Evolutionary conservation across 495 filamentous ascomycete genomes (phyloP).

Genomic region (Hypoxylon fuscum): DNA sequence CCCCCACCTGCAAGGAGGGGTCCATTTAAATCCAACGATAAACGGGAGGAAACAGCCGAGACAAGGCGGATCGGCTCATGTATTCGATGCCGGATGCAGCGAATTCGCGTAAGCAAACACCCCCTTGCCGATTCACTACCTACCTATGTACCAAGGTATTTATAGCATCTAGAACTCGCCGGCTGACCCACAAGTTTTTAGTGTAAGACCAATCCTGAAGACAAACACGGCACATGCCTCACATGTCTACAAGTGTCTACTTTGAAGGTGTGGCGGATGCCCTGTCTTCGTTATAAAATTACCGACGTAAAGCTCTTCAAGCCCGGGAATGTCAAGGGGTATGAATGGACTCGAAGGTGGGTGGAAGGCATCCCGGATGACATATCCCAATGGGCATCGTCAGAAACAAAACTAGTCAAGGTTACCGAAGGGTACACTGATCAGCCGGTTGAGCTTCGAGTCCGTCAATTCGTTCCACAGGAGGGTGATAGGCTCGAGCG

Average conservation of each 20-base stretch:
- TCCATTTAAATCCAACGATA: constrained; percentile 57
- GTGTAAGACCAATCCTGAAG: constrained; percentile 56
- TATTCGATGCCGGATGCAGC: constrained; percentile 63
- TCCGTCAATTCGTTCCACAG: constrained; percentile 58
- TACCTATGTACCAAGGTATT: too few species aligned
- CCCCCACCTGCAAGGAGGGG: constrained; percentile 53
- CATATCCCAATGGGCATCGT: constrained; percentile 58
- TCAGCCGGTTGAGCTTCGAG: constrained; percentile 50
- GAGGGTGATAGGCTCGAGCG: constrained; percentile 57
- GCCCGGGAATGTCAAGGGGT: constrained; percentile 58
- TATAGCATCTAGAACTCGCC: background rate
- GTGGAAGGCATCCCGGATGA: constrained; percentile 57
- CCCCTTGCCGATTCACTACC: too few species aligned
- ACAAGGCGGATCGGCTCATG: constrained; percentile 62
- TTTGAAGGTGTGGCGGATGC: constrained; percentile 54
- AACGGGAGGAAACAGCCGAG: constrained; percentile 57
- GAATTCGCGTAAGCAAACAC: constrained; percentile 61
- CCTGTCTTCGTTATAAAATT: constrained; percentile 61
- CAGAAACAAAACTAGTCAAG: constrained; percentile 50
- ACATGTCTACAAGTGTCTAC: constrained; percentile 58
- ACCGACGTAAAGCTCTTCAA: constrained; percentile 61
- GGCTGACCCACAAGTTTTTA: constrained; percentile 36
- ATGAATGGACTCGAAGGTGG: constrained; percentile 64
- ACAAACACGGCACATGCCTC: constrained; percentile 54
- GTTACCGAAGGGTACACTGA: constrained; percentile 60